Evolutionary conservation across 1,139 yeast genomes (phyloP), one percentile per base, ranked within the genome.

Genomic region (Yamadazyma atlantica): DNA sequence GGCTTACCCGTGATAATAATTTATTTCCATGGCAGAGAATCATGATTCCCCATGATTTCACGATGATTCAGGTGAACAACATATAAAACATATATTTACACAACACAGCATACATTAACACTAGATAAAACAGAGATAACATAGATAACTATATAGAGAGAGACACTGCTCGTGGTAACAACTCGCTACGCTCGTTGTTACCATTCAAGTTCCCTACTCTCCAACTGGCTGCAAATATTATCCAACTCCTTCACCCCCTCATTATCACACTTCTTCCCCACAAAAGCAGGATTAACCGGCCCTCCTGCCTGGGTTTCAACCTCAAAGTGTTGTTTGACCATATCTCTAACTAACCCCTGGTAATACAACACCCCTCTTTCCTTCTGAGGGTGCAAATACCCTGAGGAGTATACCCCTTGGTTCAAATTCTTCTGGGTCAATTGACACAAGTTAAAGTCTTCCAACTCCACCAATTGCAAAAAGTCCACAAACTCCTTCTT

Each of bases 401-500:
- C 83, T 2, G 82, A 69, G 5, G 71, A 62, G 54, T 78, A 78
- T 25, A 78, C 66, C 11, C 83, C 82, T 54, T 77, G 78, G 56
- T 75, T 75, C 51, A 78, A 66, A 58, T 78, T 78, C 61, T 73
- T 73, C 52, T 78, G 84, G 5, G 84, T 78, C 50, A 65, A 64
- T 43, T 67, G 75, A 60, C 83, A 78, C 46, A 78, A 64, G 50
- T 78, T 73, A 57, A 64, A 78, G 55, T 78, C 84, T 57, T 78
- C 83, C 32, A 75, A 48, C 55, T 78, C 84, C 41, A 78, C 83
- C 53, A 72, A 63, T 54, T 78, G 82, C 54, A 78, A 64, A 54
- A 78, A 78, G 45, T 78, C 84, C 34, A 78, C 80, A 63, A 78
- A 78, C 49, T 78, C 83, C 49, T 74, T 74, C 61, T 75, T 77